phyloP scores from a whole-genome alignment of 805 yeast genomes.

The Yamadazyma ubonensis region DNA sequence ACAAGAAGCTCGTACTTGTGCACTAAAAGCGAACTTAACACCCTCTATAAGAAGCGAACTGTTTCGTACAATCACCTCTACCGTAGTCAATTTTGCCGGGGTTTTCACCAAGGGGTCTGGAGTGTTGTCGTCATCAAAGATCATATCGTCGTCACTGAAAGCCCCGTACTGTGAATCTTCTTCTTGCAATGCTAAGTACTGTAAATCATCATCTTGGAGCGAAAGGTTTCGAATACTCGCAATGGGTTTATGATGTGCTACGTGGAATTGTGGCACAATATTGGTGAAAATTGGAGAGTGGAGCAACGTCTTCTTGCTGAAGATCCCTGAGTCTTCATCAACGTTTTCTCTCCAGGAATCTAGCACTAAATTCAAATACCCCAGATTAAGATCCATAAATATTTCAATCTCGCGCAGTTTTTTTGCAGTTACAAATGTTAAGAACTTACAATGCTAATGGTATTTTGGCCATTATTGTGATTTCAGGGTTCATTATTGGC shows the following conservation, averaged over 20 bases:
- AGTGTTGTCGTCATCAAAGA: slow-evolving; percentile 8
- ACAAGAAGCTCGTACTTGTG: slow-evolving; percentile 33
- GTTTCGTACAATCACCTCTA: slow-evolving; percentile 30
- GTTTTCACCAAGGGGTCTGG: neutral
- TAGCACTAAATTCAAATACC: slow-evolving; percentile 12
- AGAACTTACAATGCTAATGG: slow-evolving; percentile 19
- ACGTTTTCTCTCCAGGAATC: neutral
- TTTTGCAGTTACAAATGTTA: too few species aligned
- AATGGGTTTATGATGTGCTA: slow-evolving; percentile 29
- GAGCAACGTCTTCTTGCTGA: slow-evolving; percentile 36
- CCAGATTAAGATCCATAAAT: too few species aligned
- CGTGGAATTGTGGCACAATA: slow-evolving; percentile 34
- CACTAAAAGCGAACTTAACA: slow-evolving; percentile 28
- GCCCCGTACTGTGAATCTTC: slow-evolving; percentile 41
- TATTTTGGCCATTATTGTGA: slow-evolving; percentile 21
- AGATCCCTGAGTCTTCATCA: slow-evolving; percentile 11
- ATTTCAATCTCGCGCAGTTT: too few species aligned
- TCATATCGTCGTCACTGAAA: slow-evolving; percentile 33
- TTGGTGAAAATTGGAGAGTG: slow-evolving; percentile 39
- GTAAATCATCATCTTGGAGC: slow-evolving; percentile 38
- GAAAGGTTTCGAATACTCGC: slow-evolving; percentile 34
- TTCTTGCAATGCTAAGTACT: slow-evolving; percentile 28
- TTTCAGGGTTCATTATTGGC: slow-evolving; percentile 28
- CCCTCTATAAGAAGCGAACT: slow-evolving; percentile 33
- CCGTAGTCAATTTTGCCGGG: slow-evolving; percentile 3